Base-by-base conservation (phyloP, 306 rosid genomes). In the Sicyos edulis region DNA sequence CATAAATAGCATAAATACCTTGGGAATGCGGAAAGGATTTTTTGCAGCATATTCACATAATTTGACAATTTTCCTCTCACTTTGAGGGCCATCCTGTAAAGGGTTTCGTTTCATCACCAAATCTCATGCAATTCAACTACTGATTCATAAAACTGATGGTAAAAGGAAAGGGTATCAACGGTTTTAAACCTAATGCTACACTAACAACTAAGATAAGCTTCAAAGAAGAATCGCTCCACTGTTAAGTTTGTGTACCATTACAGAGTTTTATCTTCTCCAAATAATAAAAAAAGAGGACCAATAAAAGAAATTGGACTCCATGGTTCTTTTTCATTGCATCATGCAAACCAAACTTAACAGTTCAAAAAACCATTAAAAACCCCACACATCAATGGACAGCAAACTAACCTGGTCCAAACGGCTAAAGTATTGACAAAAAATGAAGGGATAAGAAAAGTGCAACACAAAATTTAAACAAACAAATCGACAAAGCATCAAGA, bases 11-110 rank as follows among this genome's bases (percentile, higher is more conserved):
- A 32, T 32, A 32, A 32, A 42, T 77, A 95, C 99, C 97, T 95
- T 95, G 0, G 96, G 99, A 80, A 95, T 91, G 58, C 97, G 90
- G 72, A 89, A 78, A 32, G 96, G 97, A 44, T 95, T 95, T 82
- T 78, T 91, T 7, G 96, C 82, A 9, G 99, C 99, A 87, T 95
- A 95, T 77, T 88, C 99, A 69, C 99, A 95, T 77, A 95, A 81
- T 81, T 91, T 95, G 45, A 84, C 76, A 71, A 95, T 88, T 82
- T 89, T 95, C 84, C 97, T 87, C 64, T 95, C 99, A 76, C 68
- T 91, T 20, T 91, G 88, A 78, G 79, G 77, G 47, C 86, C 91
- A 70, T 91, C 99, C 99, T 95, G 87, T 52, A 73, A 85, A 70
- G 44, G 34, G 64, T 74, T 72, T 4, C 16, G 64, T 74, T 72